Percentiles rank a stretch among this genome's conserved stretches.
These are phyloP conservation scores for Rauvolfia tetraphylla DNA, from an alignment of 257 asterid species.

Conservation along the genomic window DNA sequence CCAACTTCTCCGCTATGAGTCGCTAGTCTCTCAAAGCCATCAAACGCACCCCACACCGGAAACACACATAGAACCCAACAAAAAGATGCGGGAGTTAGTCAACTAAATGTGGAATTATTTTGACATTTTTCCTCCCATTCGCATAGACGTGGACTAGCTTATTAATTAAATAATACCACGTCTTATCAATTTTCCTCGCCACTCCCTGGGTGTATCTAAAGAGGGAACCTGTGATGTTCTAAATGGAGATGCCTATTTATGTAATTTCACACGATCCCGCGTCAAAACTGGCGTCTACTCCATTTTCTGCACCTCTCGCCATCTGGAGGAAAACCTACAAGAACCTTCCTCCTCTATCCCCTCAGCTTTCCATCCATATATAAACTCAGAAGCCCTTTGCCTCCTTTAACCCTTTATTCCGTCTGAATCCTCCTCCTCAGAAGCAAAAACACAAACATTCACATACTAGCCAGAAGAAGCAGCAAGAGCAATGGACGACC, in stretches of 20 bases:
- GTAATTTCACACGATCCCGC: slow-evolving; percentile 45
- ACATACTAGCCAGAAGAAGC: neutral
- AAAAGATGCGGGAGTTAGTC: neutral
- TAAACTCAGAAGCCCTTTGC: slow-evolving; percentile 1
- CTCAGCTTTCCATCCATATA: neutral
- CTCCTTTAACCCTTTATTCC: neutral
- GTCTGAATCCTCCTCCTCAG: neutral
- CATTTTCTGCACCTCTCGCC: slow-evolving; percentile 14
- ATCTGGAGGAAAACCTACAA: slow-evolving; percentile 38
- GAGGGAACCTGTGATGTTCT: no score
- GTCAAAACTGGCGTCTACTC: slow-evolving; percentile 49
- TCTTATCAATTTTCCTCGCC: no score
- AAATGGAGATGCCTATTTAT: slow-evolving; percentile 7
- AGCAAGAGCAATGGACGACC: neutral
- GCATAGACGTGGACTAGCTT: no score
- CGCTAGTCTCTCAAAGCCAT: neutral
- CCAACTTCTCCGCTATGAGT: neutral
- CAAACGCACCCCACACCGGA: no score
- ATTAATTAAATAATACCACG: no score
- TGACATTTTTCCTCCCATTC: no score
- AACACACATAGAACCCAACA: neutral
- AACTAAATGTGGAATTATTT: neutral
- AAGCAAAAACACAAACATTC: neutral
- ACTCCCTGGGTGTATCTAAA: no score
- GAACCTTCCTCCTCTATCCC: slow-evolving; percentile 39